These are phyloP conservation scores for Zychaea mexicana DNA, from an alignment of 371 early-diverging fungal species.

Conservation along the genomic window DNA sequence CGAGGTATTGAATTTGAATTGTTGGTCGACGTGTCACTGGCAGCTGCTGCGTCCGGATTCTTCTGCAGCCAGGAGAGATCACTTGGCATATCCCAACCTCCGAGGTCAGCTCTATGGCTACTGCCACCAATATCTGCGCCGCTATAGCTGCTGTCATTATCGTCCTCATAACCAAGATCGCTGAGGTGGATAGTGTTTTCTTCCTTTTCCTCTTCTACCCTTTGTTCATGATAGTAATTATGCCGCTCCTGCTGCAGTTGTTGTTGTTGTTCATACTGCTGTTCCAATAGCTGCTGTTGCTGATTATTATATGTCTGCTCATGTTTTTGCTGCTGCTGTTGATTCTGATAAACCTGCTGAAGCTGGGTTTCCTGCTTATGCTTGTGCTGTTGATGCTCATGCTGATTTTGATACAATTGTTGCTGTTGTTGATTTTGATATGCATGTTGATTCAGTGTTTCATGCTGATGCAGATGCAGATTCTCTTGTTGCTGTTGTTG, in stretches of 20 bases:
- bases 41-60: neutral
- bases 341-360: neutral
- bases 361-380: neutral
- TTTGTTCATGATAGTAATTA: no score
- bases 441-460: neutral
- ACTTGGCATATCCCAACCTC: conserved; percentile 27
- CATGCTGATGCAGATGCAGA: neutral
- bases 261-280: neutral
- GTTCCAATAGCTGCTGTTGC: neutral
- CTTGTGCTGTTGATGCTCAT: neutral
- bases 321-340: neutral
- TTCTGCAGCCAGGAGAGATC: conserved; percentile 6
- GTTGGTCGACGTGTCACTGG: neutral
- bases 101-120: conserved; percentile 18
- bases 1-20: neutral
- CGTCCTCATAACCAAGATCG: no score
- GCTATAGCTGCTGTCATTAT: neutral
- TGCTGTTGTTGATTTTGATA: neutral
- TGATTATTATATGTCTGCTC: no score
- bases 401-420: neutral
- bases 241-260: neutral
- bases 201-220: no score
- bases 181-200: no score
- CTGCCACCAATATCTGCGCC: neutral
- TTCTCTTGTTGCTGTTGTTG: neutral